Base-by-base conservation (phyloP, 1,284 basidiomycete genomes). In the Ceratobasidium sp. region DNA sequence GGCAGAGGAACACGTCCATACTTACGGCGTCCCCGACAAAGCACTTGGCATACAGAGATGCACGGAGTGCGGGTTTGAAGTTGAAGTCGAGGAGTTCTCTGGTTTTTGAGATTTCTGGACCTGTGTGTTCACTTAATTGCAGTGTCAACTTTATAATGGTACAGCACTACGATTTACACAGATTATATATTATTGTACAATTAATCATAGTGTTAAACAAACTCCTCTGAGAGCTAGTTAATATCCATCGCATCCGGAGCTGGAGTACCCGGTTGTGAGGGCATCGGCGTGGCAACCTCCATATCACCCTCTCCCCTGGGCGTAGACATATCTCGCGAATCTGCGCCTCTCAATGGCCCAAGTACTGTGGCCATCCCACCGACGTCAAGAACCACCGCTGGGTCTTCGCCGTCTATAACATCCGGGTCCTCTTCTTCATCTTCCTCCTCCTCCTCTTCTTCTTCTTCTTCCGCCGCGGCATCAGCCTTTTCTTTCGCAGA, bases 1-100 rank as follows among this genome's bases (percentile, higher is more conserved):
- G 81, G 96, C 98, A 78, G 90, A 90, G 73, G 93, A 95, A 81
- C 96, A 98, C 82, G 89, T 88, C 73, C 96, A 98, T 83, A 86
- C 89, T 19, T 98, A 93, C 81, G 89, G 92, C 9, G 85, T 86
- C 44, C 84, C 89, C 2, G 87, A 90, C 78, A 78, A 80, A 75
- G 85, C 86, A 0, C 80, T 85, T 9, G 88, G 87, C 9, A 85
- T 87, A 77, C 94, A 97, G 84, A 85, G 92, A 50, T 98, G 96
- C 80, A 89, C 90, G 79, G 88, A 88, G 73, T 98, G 96, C 82
- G 96, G 94, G 1, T 96, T 97, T 80, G 91, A 91, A 29, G 88
- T 96, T 62, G 92, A 96, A 57, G 90, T 95, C 15, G 95, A 97
- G 83, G 90, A 93, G 79, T 86, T 95, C 78, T 94, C 67, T 48